Conservation (phyloP, 805 yeast genomes). For the Starmerella sp. region DNA sequence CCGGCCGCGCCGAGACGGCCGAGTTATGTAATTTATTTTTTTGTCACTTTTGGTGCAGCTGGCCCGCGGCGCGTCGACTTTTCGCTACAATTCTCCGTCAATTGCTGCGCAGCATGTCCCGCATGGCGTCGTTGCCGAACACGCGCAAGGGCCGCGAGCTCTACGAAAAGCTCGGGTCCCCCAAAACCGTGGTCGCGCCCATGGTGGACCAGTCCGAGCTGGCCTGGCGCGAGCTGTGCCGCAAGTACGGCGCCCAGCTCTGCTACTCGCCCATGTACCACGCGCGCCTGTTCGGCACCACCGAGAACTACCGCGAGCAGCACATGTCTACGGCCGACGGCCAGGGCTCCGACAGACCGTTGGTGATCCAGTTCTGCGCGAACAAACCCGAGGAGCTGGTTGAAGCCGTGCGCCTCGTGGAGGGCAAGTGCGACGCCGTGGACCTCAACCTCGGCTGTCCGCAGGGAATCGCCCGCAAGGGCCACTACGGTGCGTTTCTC, state of each 20-base stretch:
- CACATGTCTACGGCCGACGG: slow-evolving; percentile 66
- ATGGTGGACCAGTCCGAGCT: slow-evolving; percentile 97
- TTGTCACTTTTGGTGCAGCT: background rate
- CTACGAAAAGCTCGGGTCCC: slow-evolving; percentile 57
- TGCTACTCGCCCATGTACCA: slow-evolving; percentile 97
- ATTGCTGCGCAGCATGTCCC: background rate
- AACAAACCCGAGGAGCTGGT: slow-evolving; percentile 80
- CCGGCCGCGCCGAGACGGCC: background rate
- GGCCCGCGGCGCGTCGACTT: background rate
- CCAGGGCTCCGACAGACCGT: slow-evolving; percentile 62
- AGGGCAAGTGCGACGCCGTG: slow-evolving; percentile 84
- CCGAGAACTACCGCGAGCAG: slow-evolving; percentile 64
- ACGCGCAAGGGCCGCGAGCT: slow-evolving; percentile 49
- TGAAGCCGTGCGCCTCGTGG: slow-evolving; percentile 70
- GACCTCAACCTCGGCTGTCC: slow-evolving; percentile 96
- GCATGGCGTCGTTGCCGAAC: slow-evolving; percentile 19
- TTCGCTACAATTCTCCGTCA: background rate
- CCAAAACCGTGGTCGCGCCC: slow-evolving; percentile 86
- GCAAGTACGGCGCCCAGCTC: slow-evolving; percentile 82
- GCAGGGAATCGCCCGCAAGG: slow-evolving; percentile 91
- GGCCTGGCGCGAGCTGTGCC: slow-evolving; percentile 84
- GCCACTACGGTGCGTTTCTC: slow-evolving; percentile 87
- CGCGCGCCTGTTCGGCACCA: slow-evolving; percentile 78
- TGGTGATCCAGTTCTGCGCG: slow-evolving; percentile 92
- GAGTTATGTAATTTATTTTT: slow-evolving; percentile 1